Percentiles rank a stretch among this genome's conserved stretches.
phyloP scores from a whole-genome alignment of 441 rosid genomes.

The Capsella rubella region DNA sequence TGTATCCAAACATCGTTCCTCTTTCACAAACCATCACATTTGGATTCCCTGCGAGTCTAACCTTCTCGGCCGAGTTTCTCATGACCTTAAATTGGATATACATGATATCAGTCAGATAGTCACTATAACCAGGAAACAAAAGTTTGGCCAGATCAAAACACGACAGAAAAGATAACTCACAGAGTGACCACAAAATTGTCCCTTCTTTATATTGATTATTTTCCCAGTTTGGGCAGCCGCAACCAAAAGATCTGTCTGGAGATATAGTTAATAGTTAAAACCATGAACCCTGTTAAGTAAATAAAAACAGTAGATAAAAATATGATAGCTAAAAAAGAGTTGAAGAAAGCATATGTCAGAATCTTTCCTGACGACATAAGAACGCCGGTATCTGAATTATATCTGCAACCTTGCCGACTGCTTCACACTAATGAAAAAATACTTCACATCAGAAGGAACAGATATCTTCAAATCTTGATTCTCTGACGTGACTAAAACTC shows the following conservation, averaged over 20 bases:
- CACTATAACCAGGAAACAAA: constrained; percentile 19
- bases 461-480: background rate
- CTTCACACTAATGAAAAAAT: constrained; percentile 11
- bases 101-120: constrained; percentile 1
- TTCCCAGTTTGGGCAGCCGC: constrained; percentile 92
- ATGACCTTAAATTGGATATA: constrained; percentile 62
- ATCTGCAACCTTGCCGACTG: constrained; percentile 51
- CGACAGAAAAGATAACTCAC: constrained; percentile 54
- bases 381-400: constrained; percentile 94
- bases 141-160: constrained; percentile 11
- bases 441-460: background rate
- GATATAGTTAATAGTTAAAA: constrained; percentile 25
- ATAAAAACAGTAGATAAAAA: background rate
- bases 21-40: constrained; percentile 26
- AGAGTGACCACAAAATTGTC: constrained; percentile 87
- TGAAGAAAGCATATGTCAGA: constrained; percentile 13
- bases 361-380: constrained; percentile 82
- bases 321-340: constrained; percentile 5
- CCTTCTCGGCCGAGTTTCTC: constrained; percentile 83
- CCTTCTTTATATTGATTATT: constrained; percentile 86
- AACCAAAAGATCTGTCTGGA: constrained; percentile 91
- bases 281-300: background rate
- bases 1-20: constrained; percentile 26
- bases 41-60: constrained; percentile 82
- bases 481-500: background rate